These are phyloP conservation scores for Myrica gale DNA, from an alignment of 306 rosid genomes.

Conservation along the genomic window DNA sequence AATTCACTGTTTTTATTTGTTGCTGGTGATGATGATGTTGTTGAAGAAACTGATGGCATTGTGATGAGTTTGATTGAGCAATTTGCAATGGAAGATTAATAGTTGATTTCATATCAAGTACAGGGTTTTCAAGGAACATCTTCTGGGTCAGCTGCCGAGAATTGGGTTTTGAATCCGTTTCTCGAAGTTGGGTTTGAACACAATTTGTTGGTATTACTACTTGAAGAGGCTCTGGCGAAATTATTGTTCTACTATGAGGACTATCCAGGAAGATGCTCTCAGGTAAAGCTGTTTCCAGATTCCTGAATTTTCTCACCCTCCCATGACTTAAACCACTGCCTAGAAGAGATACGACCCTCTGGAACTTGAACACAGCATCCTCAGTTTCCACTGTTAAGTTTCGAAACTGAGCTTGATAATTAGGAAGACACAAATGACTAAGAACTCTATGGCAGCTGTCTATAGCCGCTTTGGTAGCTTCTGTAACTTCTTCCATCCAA, in stretches of 20 bases:
- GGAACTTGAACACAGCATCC: slow-evolving; percentile 76
- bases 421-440: slow-evolving; percentile 52
- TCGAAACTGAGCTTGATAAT: slow-evolving; percentile 56
- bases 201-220: slow-evolving; percentile 49
- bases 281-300: slow-evolving; percentile 51
- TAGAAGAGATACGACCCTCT: slow-evolving; percentile 79
- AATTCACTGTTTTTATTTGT: slow-evolving; percentile 50
- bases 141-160: not conserved
- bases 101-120: slow-evolving; percentile 45
- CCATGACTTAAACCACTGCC: slow-evolving; percentile 71
- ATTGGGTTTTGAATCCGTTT: not conserved
- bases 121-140: not conserved
- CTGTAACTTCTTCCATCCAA: slow-evolving; percentile 70
- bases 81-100: slow-evolving; percentile 60
- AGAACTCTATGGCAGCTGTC: slow-evolving; percentile 75
- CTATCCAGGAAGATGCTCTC: slow-evolving; percentile 61
- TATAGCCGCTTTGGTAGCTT: slow-evolving; percentile 75
- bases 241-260: slow-evolving; percentile 46
- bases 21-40: slow-evolving; percentile 48
- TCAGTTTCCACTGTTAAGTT: slow-evolving; percentile 68
- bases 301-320: slow-evolving; percentile 65
- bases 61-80: slow-evolving; percentile 46
- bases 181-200: slow-evolving; percentile 51
- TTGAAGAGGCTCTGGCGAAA: slow-evolving; percentile 46
- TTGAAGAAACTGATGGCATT: slow-evolving; percentile 55